These are phyloP conservation scores for Dryas drummondii DNA, from an alignment of 306 rosid species.

Conservation along the genomic window DNA sequence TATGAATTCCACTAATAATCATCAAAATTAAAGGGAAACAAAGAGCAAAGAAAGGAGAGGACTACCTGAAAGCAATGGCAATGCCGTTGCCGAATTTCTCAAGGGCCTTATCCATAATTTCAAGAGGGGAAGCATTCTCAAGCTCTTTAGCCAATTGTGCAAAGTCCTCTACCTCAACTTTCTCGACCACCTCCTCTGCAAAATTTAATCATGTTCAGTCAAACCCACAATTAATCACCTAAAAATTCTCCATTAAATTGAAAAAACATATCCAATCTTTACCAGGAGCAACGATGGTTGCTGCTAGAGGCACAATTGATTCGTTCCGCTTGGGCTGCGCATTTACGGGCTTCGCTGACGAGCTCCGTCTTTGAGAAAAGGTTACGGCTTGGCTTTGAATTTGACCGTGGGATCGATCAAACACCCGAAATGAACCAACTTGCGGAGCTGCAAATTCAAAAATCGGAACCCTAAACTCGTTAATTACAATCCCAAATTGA, in stretches of 20 bases:
- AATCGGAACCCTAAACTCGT: not conserved
- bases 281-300: slow-evolving; percentile 53
- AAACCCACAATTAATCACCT: not conserved
- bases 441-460: slow-evolving; percentile 48
- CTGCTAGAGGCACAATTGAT: slow-evolving; percentile 49
- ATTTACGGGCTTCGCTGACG: slow-evolving; percentile 39
- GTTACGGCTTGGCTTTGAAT: slow-evolving; percentile 16
- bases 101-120: slow-evolving; percentile 74
- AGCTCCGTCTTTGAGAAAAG: slow-evolving; percentile 38
- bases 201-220: slow-evolving; percentile 9
- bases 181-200: slow-evolving; percentile 71
- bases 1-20: not conserved
- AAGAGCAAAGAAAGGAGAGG: not conserved
- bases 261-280: not conserved
- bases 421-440: slow-evolving; percentile 40
- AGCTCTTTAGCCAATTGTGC: slow-evolving; percentile 51
- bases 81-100: slow-evolving; percentile 70
- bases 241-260: not conserved
- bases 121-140: slow-evolving; percentile 73
- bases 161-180: slow-evolving; percentile 45
- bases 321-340: slow-evolving; percentile 49
- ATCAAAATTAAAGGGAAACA: not conserved
- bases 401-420: slow-evolving; percentile 29
- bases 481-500: not conserved
- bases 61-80: slow-evolving; percentile 87